A percentile compares a stretch with the other conserved stretches of the same genome.
phyloP scores from a whole-genome alignment of 768 basidiomycete genomes.

The Russula dissimulans region DNA sequence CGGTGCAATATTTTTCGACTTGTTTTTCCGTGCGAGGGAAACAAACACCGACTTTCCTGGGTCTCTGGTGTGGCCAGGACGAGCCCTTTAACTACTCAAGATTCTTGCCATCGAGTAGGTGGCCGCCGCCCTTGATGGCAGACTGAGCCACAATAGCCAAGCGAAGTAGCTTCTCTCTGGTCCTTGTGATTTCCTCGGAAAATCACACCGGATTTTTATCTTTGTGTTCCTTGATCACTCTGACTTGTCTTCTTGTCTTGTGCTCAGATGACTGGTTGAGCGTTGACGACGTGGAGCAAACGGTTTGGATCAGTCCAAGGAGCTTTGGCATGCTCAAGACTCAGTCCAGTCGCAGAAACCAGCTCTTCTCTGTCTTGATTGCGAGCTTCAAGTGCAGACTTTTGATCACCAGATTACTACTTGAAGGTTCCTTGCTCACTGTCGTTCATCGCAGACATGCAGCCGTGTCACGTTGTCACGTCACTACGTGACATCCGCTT shows the following conservation, averaged over 20 bases:
- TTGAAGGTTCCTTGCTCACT: slow-evolving; percentile 14
- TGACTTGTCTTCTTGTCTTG: slow-evolving; percentile 2
- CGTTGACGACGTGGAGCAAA: slow-evolving; percentile 1
- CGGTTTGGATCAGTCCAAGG: background rate
- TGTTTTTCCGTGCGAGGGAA: slow-evolving; percentile 1
- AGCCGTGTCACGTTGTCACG: slow-evolving; percentile 16
- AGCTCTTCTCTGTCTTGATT: slow-evolving; percentile 1
- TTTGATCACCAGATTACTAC: slow-evolving; percentile 7
- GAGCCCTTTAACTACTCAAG: background rate
- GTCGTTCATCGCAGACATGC: slow-evolving; percentile 15
- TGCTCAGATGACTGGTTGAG: slow-evolving; percentile 1
- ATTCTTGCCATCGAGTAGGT: background rate
- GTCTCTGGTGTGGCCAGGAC: background rate
- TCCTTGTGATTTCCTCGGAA: slow-evolving; percentile 9
- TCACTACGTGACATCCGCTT: slow-evolving; percentile 10
- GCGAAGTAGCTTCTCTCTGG: slow-evolving; percentile 1
- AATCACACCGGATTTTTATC: slow-evolving; percentile 6
- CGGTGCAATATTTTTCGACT: slow-evolving; percentile 7
- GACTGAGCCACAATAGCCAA: slow-evolving; percentile 12
- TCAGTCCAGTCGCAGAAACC: slow-evolving; percentile 14
- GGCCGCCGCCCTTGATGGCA: slow-evolving; percentile 1
- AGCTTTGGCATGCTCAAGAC: slow-evolving; percentile 10
- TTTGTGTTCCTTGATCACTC: slow-evolving; percentile 13
- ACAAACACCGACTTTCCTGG: background rate
- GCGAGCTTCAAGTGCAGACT: slow-evolving; percentile 1